Conservation (phyloP, 331 rosid species). For the Phaseolus coccineus region DNA sequence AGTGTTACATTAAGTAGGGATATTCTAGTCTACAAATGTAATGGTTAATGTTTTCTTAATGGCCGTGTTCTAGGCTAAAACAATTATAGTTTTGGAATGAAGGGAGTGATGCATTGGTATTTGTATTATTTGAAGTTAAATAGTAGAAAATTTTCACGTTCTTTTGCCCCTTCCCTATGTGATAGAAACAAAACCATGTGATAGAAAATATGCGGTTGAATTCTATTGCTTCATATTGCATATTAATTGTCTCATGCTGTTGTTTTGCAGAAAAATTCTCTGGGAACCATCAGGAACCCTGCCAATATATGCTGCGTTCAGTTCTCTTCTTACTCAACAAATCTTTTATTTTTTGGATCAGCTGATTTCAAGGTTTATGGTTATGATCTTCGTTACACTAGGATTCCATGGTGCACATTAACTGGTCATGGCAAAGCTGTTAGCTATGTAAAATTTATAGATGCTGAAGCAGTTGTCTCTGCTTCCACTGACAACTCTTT, state of each 20-base stretch:
- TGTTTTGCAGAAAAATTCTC: slow-evolving; percentile 63
- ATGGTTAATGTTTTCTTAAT: no score
- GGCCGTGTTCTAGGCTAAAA: no score
- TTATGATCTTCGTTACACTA: slow-evolving; percentile 77
- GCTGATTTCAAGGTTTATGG: slow-evolving; percentile 79
- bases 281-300: slow-evolving; percentile 66
- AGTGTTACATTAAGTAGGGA: no score
- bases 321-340: slow-evolving; percentile 63
- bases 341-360: slow-evolving; percentile 73
- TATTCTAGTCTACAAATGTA: no score
- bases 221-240: slow-evolving; percentile 1
- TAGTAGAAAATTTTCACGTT: not conserved
- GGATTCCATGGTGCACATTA: slow-evolving; percentile 78
- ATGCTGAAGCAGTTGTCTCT: slow-evolving; percentile 70
- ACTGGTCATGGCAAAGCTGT: slow-evolving; percentile 75
- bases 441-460: slow-evolving; percentile 74
- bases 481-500: slow-evolving; percentile 83
- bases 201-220: not conserved
- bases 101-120: not conserved
- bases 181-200: slow-evolving; percentile 3
- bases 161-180: not conserved
- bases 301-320: slow-evolving; percentile 86
- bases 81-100: no score
- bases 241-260: slow-evolving; percentile 31
- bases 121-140: slow-evolving; percentile 13